Conservation (phyloP, 768 basidiomycete genomes). For the Hemileccinum impolitum region DNA sequence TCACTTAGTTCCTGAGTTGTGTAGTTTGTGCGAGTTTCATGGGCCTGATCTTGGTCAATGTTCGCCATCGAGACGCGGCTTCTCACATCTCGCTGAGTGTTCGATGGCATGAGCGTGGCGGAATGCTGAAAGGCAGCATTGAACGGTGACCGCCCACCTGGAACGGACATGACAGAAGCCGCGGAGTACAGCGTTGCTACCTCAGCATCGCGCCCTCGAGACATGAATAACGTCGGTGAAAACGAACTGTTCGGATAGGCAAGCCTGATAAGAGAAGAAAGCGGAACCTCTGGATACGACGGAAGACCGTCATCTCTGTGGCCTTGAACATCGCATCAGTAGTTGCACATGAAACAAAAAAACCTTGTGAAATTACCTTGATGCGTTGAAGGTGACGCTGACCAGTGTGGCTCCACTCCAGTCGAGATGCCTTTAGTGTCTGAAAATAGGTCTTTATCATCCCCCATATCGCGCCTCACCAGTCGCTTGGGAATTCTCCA, state of each 20-base stretch:
- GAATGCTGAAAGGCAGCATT: slow-evolving; percentile 34
- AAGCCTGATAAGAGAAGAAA: slow-evolving; percentile 65
- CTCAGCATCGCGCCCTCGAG: slow-evolving; percentile 62
- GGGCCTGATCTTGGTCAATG: slow-evolving; percentile 28
- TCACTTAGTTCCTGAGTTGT: slow-evolving; percentile 70
- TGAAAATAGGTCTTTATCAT: slow-evolving; percentile 10
- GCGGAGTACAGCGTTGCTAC: slow-evolving; percentile 87
- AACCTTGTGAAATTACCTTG: slow-evolving; percentile 21
- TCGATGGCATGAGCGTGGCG: slow-evolving; percentile 26
- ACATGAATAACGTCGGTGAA: slow-evolving; percentile 32
- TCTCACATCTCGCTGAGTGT: slow-evolving; percentile 18
- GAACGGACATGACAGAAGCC: slow-evolving; percentile 72
- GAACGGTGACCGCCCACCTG: slow-evolving; percentile 40
- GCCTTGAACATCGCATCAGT: slow-evolving; percentile 18
- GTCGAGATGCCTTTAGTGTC: slow-evolving; percentile 14
- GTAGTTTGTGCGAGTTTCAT: slow-evolving; percentile 47
- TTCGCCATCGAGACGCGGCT: slow-evolving; percentile 19
- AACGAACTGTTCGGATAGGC: slow-evolving; percentile 66
- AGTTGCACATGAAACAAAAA: neutral
- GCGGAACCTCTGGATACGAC: slow-evolving; percentile 61
- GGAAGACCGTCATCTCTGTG: slow-evolving; percentile 22
- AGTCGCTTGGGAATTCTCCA: slow-evolving; percentile 66
- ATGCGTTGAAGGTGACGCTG: slow-evolving; percentile 6
- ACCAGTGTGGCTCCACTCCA: slow-evolving; percentile 18
- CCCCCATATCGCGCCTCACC: slow-evolving; percentile 19